Evolutionary conservation across 371 early-diverging fungal species (phyloP).

Genomic region (Mortierella sp.): DNA sequence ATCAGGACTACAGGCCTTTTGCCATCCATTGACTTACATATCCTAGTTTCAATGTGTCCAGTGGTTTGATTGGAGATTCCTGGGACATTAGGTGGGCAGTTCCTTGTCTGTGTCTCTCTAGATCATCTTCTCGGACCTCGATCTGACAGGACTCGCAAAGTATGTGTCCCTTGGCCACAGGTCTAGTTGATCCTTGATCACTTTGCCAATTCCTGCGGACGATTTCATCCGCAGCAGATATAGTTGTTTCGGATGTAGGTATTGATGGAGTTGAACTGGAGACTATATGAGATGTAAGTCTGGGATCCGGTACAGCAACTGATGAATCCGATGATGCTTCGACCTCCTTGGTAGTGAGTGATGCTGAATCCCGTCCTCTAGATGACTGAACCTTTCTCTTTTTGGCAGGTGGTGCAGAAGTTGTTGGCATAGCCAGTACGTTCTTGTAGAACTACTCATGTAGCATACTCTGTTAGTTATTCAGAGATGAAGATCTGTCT

Average conservation of each 20-base stretch:
- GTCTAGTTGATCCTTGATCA: neutral
- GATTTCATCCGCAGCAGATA: constrained; percentile 10
- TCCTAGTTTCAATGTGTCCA: constrained; percentile 35
- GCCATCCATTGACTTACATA: constrained; percentile 18
- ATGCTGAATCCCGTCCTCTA: too few species aligned
- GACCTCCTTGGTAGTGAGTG: too few species aligned
- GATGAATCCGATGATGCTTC: neutral
- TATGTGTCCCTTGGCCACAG: constrained; percentile 16
- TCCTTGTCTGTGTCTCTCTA: constrained; percentile 30
- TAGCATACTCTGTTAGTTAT: too few species aligned
- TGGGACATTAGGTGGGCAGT: constrained; percentile 46
- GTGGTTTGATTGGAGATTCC: constrained; percentile 29
- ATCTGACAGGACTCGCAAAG: constrained; percentile 41
- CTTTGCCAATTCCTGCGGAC: constrained; percentile 39
- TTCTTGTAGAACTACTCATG: constrained; percentile 45
- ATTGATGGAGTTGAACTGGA: too few species aligned
- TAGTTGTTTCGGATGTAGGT: neutral
- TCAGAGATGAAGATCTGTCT: too few species aligned
- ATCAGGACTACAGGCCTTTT: neutral
- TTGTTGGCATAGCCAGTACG: constrained; percentile 33
- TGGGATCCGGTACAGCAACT: neutral
- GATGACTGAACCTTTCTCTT: too few species aligned
- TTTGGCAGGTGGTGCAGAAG: neutral
- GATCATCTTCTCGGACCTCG: constrained; percentile 32
- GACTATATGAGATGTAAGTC: too few species aligned